Conservation (phyloP, 2,329 filamentous ascomycete genomes). For the Botryotinia globosa region DNA sequence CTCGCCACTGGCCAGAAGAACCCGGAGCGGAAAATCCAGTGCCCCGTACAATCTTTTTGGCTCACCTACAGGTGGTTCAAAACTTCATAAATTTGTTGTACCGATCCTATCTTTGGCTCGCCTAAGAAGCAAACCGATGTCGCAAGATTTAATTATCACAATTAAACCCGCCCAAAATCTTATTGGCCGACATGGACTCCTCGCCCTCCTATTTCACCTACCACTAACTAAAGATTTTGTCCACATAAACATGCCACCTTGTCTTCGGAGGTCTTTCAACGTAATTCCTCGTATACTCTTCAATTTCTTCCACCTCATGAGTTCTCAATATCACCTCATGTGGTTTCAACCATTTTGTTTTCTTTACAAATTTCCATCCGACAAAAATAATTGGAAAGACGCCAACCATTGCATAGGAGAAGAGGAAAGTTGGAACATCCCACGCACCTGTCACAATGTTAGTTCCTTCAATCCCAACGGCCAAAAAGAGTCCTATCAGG, state of each 20-base stretch:
- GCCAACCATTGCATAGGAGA: conserved; percentile 57
- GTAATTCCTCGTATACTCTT: conserved; percentile 57
- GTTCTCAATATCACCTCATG: conserved; percentile 53
- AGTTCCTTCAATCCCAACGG: background rate
- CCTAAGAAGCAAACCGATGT: background rate
- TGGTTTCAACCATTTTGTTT: conserved; percentile 51
- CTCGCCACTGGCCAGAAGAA: background rate
- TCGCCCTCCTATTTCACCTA: background rate
- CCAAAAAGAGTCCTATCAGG: background rate
- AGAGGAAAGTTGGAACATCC: conserved; percentile 60
- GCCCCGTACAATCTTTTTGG: background rate
- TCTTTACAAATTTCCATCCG: conserved; percentile 59
- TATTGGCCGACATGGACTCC: background rate
- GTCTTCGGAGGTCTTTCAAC: conserved; percentile 38
- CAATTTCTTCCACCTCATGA: conserved; percentile 57
- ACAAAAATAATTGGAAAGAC: conserved; percentile 58
- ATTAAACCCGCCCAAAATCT: background rate
- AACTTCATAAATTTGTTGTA: background rate
- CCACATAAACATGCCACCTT: conserved; percentile 29
- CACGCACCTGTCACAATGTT: conserved; percentile 42
- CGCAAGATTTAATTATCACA: background rate
- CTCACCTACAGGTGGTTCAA: background rate
- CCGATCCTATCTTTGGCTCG: background rate
- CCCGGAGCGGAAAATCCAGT: background rate
- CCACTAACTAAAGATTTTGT: conserved; percentile 30